Evolutionary conservation across 345 rosid species (phyloP).

Genomic region (Orychophragmus violaceus): DNA sequence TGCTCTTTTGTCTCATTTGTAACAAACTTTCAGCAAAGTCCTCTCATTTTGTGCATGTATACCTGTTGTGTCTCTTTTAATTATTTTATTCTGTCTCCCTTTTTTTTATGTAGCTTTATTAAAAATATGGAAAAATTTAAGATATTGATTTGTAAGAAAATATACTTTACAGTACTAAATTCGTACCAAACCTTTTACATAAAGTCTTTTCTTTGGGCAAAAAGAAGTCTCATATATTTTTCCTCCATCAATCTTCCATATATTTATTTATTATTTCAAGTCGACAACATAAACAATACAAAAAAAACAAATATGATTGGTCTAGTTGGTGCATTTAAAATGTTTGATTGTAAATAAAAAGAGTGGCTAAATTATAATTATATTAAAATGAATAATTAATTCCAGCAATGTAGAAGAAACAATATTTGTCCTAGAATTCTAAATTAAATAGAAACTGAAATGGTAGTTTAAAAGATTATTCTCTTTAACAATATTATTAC

Average conservation of each 20-base stretch:
- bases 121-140: not conserved
- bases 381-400: not conserved
- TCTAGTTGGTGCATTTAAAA: not conserved
- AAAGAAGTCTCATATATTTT: not conserved
- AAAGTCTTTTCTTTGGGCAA: not conserved
- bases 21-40: slow-evolving; percentile 28
- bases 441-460: not conserved
- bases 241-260: not conserved
- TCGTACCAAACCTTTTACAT: not conserved
- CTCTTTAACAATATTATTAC: not conserved
- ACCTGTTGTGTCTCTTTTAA: slow-evolving; percentile 13
- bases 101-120: not conserved
- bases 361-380: not conserved
- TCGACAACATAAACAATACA: not conserved
- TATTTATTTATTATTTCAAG: not conserved
- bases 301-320: not conserved
- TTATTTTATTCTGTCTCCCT: not conserved
- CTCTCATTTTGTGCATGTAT: slow-evolving; percentile 27
- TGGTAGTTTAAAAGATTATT: not conserved
- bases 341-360: not conserved
- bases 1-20: slow-evolving; percentile 20
- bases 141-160: not conserved
- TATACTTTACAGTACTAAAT: slow-evolving; percentile 8
- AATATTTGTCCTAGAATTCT: not conserved
- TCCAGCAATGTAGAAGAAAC: not conserved